Evolutionary conservation across 345 rosid genomes (phyloP), one percentile per base, ranked within the genome.

Genomic region (Populus ilicifolia): DNA sequence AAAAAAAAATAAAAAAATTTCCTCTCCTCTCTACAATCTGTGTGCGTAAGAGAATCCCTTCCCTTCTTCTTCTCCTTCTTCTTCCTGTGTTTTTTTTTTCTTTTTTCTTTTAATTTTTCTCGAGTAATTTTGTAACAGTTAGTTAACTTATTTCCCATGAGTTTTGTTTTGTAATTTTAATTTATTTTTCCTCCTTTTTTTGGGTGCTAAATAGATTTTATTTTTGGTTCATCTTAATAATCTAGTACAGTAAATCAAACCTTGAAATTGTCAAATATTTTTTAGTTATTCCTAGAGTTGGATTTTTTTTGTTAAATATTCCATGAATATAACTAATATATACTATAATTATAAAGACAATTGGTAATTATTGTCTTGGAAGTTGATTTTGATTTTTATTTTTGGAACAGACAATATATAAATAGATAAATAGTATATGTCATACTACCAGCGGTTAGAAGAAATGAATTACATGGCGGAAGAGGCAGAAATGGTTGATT

Each of bases 391-490:
- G 5, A 41, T 16, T 30, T 64, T 27, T 14, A 27, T 29, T 29
- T 14, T 29, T 64, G 39, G 21, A 13, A 30, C 63, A 59, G 63
- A 8, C 3, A 3, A 8, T 27, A 14, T 16, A 35, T 65, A 16
- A 29, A 18, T 65, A 30, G 18, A 35, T 8, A 56, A 25, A 20
- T 33, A 76, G 66, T 52, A 75, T 56, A 65, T 65, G 69, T 65
- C 69, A 38, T 76, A 50, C 27, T 43, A 65, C 39, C 62, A 74
- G 70, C 70, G 35, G 39, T 30, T 74, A 29, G 70, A 41, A 0
- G 56, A 68, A 54, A 67, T 76, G 23, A 54, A 68, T 68, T 76
- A 52, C 73, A 52, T 76, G 73, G 67, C 27, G 39, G 79, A 76
- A 38, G 79, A 68, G 43, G 79, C 52, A 38, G 79, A 76, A 38